Conservation (phyloP, 345 rosid species). For the Lepidium aucheri region DNA sequence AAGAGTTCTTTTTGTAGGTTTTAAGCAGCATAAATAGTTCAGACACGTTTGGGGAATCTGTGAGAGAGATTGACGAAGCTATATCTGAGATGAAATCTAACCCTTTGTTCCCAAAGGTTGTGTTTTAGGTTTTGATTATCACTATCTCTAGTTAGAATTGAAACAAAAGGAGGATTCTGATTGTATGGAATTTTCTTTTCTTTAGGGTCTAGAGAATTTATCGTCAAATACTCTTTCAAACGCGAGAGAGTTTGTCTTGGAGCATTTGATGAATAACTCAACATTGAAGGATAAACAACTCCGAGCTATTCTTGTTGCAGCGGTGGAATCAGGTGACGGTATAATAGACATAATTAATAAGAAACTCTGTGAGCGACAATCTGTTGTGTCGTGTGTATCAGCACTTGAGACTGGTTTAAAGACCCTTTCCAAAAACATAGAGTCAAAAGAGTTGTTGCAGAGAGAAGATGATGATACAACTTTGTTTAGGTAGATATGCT, state of each 20-base stretch:
- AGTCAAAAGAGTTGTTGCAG: conserved; percentile 14
- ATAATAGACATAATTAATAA: conserved; percentile 29
- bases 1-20: conserved; percentile 25
- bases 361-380: conserved; percentile 44
- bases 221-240: conserved; percentile 43
- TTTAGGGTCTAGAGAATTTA: conserved; percentile 62
- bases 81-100: conserved; percentile 41
- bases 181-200: background rate
- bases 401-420: conserved; percentile 37
- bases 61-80: conserved; percentile 54
- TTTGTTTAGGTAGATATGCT: conserved; percentile 24
- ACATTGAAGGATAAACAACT: conserved; percentile 63
- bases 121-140: background rate
- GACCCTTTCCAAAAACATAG: conserved; percentile 34
- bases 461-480: conserved; percentile 13
- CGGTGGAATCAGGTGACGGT: conserved; percentile 34
- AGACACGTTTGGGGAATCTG: conserved; percentile 39
- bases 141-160: background rate
- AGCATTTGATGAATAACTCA: conserved; percentile 42
- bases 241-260: conserved; percentile 37
- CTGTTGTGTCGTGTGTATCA: conserved; percentile 42
- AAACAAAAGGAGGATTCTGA: background rate
- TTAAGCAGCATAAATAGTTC: conserved; percentile 34
- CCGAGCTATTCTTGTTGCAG: conserved; percentile 49
- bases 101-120: conserved; percentile 76